These are phyloP conservation scores for Tuber indicum DNA, from an alignment of 495 filamentous ascomycete genomes.

Conservation along the genomic window DNA sequence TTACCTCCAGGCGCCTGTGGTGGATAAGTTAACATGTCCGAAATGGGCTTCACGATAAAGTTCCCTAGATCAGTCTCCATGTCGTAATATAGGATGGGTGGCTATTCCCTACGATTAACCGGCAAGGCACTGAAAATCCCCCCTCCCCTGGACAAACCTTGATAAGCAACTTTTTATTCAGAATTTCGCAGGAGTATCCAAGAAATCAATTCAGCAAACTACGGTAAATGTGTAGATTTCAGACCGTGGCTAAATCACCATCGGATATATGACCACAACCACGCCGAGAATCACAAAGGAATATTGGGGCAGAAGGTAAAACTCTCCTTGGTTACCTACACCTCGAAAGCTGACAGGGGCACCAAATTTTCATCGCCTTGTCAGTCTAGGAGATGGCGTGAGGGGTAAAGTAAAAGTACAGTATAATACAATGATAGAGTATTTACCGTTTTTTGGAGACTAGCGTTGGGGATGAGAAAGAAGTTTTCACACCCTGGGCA, in stretches of 20 bases:
- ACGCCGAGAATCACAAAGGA: neutral
- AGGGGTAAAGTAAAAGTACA: neutral
- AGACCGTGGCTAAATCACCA: neutral
- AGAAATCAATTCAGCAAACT: neutral
- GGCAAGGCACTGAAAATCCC: too few relatives aligned
- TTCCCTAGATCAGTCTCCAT: neutral
- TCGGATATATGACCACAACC: neutral
- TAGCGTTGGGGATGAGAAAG: neutral
- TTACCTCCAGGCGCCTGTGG: neutral
- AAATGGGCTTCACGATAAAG: neutral
- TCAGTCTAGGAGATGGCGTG: neutral
- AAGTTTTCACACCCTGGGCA: neutral
- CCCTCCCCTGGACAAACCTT: neutral
- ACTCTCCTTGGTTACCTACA: neutral
- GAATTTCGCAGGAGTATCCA: neutral
- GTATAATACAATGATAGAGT: too few relatives aligned
- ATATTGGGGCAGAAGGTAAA: neutral
- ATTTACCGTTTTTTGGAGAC: neutral
- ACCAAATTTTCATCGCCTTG: neutral
- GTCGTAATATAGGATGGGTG: neutral
- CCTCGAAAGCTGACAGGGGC: neutral
- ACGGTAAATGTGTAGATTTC: neutral
- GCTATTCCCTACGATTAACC: neutral
- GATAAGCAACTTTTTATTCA: neutral
- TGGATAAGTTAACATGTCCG: neutral